phyloP scores from a whole-genome alignment of 2,329 filamentous ascomycete genomes.

The Calonectria naviculata region DNA sequence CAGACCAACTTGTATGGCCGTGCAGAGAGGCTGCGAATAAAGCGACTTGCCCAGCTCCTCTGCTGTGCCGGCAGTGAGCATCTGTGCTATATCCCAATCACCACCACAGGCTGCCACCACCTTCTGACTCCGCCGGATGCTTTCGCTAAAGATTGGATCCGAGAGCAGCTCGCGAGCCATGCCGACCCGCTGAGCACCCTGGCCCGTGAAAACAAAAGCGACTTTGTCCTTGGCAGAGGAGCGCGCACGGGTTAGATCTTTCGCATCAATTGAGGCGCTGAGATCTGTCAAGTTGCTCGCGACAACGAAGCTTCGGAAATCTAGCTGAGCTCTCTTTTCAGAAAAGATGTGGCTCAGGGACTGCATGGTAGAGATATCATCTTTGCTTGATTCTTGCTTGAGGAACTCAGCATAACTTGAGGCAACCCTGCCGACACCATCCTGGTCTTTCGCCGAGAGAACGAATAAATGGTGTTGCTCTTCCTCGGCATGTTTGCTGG shows the following conservation, averaged over 20 bases:
- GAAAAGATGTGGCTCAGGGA: not conserved
- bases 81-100: not conserved
- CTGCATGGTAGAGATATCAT: not conserved
- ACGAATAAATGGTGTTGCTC: not conserved
- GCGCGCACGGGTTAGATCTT: not conserved
- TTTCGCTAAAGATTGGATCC: conserved; percentile 18
- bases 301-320: not conserved
- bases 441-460: not conserved
- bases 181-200: conserved; percentile 47
- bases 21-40: conserved; percentile 49
- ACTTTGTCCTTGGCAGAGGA: not conserved
- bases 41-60: not conserved
- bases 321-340: not conserved
- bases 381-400: not conserved
- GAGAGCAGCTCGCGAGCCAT: conserved; percentile 43
- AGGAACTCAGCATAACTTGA: not conserved
- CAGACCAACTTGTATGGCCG: conserved; percentile 58
- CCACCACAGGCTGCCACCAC: not conserved
- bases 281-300: not conserved
- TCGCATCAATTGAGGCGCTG: not conserved
- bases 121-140: conserved; percentile 4
- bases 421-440: not conserved
- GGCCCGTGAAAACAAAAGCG: conserved; percentile 45
- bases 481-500: too few species aligned
- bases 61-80: not conserved